Percentiles rank a stretch among this genome's conserved stretches.
Evolutionary conservation across 2,329 filamentous ascomycete species (phyloP).

Genomic region (Monosporascus cannonballus): DNA sequence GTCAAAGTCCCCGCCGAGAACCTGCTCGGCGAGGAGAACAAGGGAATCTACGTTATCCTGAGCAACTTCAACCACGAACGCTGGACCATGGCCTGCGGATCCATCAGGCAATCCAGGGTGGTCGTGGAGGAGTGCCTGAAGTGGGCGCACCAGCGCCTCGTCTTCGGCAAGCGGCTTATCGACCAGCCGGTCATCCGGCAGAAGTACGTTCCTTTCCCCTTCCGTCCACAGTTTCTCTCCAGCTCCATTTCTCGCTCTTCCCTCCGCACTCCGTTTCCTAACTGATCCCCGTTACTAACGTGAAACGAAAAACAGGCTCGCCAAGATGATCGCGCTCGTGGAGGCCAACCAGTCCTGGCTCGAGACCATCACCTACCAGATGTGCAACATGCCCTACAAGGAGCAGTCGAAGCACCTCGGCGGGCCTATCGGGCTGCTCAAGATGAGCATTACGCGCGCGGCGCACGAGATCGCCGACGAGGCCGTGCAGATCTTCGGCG

Average conservation of each 20-base stretch:
- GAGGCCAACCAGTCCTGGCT: slow-evolving; percentile 85
- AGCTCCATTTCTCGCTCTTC: background rate
- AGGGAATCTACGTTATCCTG: slow-evolving; percentile 78
- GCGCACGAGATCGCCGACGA: slow-evolving; percentile 82
- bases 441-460: slow-evolving; percentile 69
- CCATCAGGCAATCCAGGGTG: slow-evolving; percentile 58
- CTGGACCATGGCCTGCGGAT: slow-evolving; percentile 66
- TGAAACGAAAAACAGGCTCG: slow-evolving; percentile 45
- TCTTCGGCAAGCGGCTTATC: slow-evolving; percentile 77
- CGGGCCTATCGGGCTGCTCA: slow-evolving; percentile 76
- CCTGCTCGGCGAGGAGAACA: slow-evolving; percentile 74
- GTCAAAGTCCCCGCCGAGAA: slow-evolving; percentile 78
- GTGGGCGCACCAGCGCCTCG: slow-evolving; percentile 80
- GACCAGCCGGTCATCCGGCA: slow-evolving; percentile 78
- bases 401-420: slow-evolving; percentile 70
- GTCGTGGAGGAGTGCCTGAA: slow-evolving; percentile 81
- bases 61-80: slow-evolving; percentile 87
- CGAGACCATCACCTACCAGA: slow-evolving; percentile 79
- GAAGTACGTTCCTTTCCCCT: slow-evolving; percentile 48
- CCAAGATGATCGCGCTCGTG: slow-evolving; percentile 77
- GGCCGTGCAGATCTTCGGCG: slow-evolving; percentile 80
- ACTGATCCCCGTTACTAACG: too few relatives aligned
- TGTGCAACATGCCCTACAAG: slow-evolving; percentile 77
- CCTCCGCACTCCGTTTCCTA: too few relatives aligned
- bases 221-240: background rate